A percentile compares a stretch with the other conserved stretches of the same genome.
These are phyloP conservation scores for Neonectria faginata DNA, from an alignment of 2,329 filamentous ascomycete species.

Conservation along the genomic window DNA sequence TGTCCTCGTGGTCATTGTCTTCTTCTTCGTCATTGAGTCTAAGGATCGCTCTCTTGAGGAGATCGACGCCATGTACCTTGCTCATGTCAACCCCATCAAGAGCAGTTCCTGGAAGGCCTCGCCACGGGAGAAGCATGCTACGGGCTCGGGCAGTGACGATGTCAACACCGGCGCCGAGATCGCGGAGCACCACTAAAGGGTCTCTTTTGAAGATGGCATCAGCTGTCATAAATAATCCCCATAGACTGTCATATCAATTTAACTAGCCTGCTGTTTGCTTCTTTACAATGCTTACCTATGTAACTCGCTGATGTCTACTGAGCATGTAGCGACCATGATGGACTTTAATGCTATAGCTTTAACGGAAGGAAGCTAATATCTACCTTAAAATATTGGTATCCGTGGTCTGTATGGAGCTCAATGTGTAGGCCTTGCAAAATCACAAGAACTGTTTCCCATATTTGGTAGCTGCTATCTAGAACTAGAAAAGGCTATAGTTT, in stretches of 20 bases:
- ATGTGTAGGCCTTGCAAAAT: no score
- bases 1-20: constrained; percentile 72
- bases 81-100: constrained; percentile 62
- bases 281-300: neutral
- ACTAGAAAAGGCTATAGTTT: no score
- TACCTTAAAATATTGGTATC: no score
- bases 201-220: neutral
- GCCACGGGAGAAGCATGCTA: constrained; percentile 13
- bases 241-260: neutral
- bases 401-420: no score
- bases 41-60: constrained; percentile 80
- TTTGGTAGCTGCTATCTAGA: no score
- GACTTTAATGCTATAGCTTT: no score
- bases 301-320: neutral
- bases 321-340: no score
- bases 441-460: no score
- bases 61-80: constrained; percentile 80
- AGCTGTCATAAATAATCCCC: neutral
- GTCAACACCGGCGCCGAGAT: constrained; percentile 13
- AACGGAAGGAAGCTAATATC: no score
- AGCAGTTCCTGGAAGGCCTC: constrained; percentile 49
- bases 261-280: neutral
- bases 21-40: constrained; percentile 81
- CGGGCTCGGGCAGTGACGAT: constrained; percentile 6
- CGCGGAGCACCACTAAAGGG: constrained; percentile 3